phyloP scores from a whole-genome alignment of 129 eudicot species.

The Smallanthus sonchifolius region DNA sequence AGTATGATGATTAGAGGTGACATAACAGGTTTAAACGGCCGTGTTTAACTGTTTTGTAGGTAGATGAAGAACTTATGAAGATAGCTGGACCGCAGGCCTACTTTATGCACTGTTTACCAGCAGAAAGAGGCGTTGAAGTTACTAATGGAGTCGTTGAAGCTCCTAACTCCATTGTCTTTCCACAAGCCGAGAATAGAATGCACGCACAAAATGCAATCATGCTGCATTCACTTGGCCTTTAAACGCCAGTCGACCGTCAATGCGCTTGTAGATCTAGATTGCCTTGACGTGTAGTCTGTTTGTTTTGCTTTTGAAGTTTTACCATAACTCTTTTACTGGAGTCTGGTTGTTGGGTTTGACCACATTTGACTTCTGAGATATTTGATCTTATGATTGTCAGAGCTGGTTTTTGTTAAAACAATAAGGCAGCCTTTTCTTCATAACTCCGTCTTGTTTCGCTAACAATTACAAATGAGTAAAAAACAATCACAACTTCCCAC shows the following conservation, averaged over 20 bases:
- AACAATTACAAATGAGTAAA: no score
- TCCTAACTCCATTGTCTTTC: constrained; percentile 79
- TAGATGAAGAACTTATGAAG: constrained; percentile 85
- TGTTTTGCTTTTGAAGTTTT: constrained; percentile 1
- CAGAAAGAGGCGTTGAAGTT: constrained; percentile 92
- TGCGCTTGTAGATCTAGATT: constrained; percentile 6
- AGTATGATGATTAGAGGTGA: neutral
- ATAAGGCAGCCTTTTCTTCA: neutral
- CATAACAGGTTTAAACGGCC: neutral
- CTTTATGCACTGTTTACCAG: constrained; percentile 98
- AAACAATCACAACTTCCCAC: no score
- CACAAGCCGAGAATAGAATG: constrained; percentile 97
- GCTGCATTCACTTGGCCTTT: constrained; percentile 81
- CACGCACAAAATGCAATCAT: constrained; percentile 97
- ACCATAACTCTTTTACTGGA: neutral
- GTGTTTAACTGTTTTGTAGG: constrained; percentile 39
- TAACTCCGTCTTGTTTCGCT: neutral
- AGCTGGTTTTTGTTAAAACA: neutral
- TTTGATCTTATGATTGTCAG: neutral
- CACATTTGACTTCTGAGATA: constrained; percentile 9
- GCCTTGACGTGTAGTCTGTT: constrained; percentile 5
- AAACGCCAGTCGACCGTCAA: neutral
- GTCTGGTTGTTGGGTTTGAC: constrained; percentile 6
- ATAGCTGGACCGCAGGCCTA: constrained; percentile 81
- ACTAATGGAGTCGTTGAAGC: constrained; percentile 82